phyloP scores from a whole-genome alignment of 2,329 filamentous ascomycete genomes.

The Aspergillus phoenicis region DNA sequence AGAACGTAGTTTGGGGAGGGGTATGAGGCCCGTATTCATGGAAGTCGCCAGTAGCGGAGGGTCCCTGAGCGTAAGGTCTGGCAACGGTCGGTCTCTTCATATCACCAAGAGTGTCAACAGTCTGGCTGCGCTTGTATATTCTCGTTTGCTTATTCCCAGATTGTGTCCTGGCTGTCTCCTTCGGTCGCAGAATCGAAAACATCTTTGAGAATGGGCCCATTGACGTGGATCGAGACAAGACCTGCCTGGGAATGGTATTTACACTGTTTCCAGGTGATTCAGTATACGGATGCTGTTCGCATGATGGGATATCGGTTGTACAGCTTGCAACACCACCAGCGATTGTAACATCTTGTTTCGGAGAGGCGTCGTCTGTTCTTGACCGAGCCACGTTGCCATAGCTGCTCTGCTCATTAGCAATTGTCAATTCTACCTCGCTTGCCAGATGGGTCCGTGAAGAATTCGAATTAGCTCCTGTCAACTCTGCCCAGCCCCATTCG shows the following conservation, averaged over 20 bases:
- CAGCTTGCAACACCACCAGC: slow-evolving; percentile 9
- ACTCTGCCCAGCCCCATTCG: slow-evolving; percentile 90
- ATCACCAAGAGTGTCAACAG: slow-evolving; percentile 51
- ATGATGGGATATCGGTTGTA: slow-evolving; percentile 25
- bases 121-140: slow-evolving; percentile 79
- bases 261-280: background rate
- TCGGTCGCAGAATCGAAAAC: slow-evolving; percentile 73
- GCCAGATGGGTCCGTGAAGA: slow-evolving; percentile 51
- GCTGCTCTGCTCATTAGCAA: slow-evolving; percentile 19
- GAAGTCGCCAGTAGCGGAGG: slow-evolving; percentile 54
- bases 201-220: slow-evolving; percentile 63
- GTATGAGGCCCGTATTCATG: slow-evolving; percentile 60
- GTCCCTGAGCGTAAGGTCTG: slow-evolving; percentile 15
- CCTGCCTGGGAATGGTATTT: slow-evolving; percentile 15
- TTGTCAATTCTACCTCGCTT: slow-evolving; percentile 30
- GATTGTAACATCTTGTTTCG: slow-evolving; percentile 9
- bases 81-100: slow-evolving; percentile 14
- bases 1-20: slow-evolving; percentile 88
- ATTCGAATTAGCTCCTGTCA: slow-evolving; percentile 69
- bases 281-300: slow-evolving; percentile 19
- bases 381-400: slow-evolving; percentile 11
- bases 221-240: slow-evolving; percentile 31
- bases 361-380: background rate
- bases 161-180: slow-evolving; percentile 52
- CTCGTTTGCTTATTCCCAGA: slow-evolving; percentile 53